Conservation (phyloP, 1,284 basidiomycete genomes). For the Exsudoporus floridanus region DNA sequence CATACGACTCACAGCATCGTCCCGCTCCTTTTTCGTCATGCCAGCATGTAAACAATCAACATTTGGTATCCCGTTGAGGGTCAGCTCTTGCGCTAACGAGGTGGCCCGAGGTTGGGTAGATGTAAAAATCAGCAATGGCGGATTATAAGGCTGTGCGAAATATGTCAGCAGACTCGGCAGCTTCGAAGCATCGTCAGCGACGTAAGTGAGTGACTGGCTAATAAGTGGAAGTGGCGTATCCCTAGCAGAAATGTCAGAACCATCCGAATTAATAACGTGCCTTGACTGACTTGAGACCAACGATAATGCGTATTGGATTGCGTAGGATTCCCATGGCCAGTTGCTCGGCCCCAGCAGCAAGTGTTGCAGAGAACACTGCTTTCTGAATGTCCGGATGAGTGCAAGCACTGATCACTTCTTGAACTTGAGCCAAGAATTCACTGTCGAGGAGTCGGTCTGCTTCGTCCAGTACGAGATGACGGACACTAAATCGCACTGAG, state of each 20-base stretch:
- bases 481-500: constrained; percentile 53
- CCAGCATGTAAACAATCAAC: constrained; percentile 93
- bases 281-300: constrained; percentile 80
- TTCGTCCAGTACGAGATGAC: constrained; percentile 86
- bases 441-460: constrained; percentile 87
- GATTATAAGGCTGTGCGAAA: constrained; percentile 83
- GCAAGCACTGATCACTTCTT: constrained; percentile 87
- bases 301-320: constrained; percentile 85
- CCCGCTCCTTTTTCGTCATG: constrained; percentile 82
- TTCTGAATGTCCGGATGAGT: constrained; percentile 75
- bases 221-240: constrained; percentile 87
- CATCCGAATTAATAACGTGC: neutral
- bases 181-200: constrained; percentile 92
- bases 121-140: constrained; percentile 91
- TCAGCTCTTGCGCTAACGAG: constrained; percentile 85
- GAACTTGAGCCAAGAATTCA: constrained; percentile 87
- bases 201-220: constrained; percentile 85
- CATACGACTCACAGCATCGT: constrained; percentile 84
- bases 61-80: constrained; percentile 79
- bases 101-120: constrained; percentile 91
- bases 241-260: constrained; percentile 44
- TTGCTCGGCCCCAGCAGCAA: constrained; percentile 87
- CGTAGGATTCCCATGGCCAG: constrained; percentile 82
- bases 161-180: constrained; percentile 81
- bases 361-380: constrained; percentile 91